Evolutionary conservation across 768 basidiomycete genomes (phyloP), one percentile per base, ranked within the genome.

Genomic region (Amanita rubescens): DNA sequence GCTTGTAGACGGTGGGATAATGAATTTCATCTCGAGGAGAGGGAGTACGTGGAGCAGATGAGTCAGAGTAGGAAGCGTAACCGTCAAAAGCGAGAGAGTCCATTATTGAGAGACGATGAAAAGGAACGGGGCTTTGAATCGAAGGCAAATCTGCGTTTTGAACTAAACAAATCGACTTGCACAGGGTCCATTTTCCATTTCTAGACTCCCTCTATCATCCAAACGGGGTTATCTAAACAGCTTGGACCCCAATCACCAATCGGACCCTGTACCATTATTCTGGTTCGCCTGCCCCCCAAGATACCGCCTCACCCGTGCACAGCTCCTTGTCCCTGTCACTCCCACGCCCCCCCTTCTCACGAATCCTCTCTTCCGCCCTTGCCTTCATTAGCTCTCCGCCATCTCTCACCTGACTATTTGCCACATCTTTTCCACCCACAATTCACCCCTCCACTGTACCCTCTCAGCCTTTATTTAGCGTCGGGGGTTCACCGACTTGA

Each of bases 1-100:
- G 68, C 52, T 56, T 57, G 60, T 55, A 47, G 42, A n/a, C n/a
- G n/a, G 55, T 58, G 55, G 56, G 60, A 39, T 20, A 62, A 58
- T 68, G 66, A 58, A 74, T 60, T 60, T 74, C 70, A 58, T 67
- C 54, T 15, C 25, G 58, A 19, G 87, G 87, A 1, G 87, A 88
- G 0, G 87, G 87, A 0, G 87, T 89, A 52, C 86, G 79, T 2
- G 87, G 87, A 1, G 85, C 73, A 48, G 79, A 85, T 57, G 81
- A 77, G 71, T 85, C 81, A 53, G 82, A 81, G 72, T 82, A 84
- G 59, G 81, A 75, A 48, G 79, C 70, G 68, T 82, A 85, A 6
- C 72, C 67, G 71, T 85, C 82, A 67, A 84, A 87, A 47, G 67
- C 60, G 58, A 74, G 65, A 57, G 73, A 65, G 62, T 76, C 75